phyloP scores from a whole-genome alignment of 2,329 filamentous ascomycete species.

The Rutstroemia sydowiana region DNA sequence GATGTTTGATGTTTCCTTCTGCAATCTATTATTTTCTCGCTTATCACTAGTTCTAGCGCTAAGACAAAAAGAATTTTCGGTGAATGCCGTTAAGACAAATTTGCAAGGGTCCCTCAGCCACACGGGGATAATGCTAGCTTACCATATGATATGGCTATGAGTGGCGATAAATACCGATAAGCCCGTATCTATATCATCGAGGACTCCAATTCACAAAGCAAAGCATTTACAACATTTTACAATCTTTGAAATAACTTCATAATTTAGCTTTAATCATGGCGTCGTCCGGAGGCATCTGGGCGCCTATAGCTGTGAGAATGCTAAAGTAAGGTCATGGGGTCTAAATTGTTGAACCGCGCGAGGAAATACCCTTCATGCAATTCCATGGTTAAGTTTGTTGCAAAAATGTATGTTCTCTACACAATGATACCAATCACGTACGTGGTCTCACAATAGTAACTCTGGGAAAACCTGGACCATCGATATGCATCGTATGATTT shows the following conservation, averaged over 20 bases:
- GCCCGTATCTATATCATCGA: no score
- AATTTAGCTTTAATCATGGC: slow-evolving; percentile 21
- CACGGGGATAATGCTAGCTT: no score
- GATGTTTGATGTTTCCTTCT: slow-evolving; percentile 1
- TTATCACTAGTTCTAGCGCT: neutral
- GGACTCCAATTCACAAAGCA: no score
- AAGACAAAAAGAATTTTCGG: neutral
- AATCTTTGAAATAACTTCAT: slow-evolving; percentile 3
- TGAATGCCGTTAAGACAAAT: neutral
- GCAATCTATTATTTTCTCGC: slow-evolving; percentile 5
- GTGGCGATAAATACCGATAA: no score
- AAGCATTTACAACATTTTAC: neutral
- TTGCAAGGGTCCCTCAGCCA: no score
- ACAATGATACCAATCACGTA: no score
- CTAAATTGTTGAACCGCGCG: neutral
- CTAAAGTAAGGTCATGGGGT: slow-evolving; percentile 22
- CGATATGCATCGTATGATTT: no score
- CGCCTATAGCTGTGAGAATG: slow-evolving; percentile 28
- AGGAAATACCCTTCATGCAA: slow-evolving; percentile 1
- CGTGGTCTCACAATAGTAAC: no score
- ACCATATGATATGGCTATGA: slow-evolving; percentile 3
- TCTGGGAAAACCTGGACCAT: no score
- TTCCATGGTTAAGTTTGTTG: no score
- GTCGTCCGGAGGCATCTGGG: slow-evolving; percentile 26
- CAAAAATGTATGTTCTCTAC: no score